Evolutionary conservation across 257 asterid species (phyloP).

Genomic region (Solanum chmielewskii): DNA sequence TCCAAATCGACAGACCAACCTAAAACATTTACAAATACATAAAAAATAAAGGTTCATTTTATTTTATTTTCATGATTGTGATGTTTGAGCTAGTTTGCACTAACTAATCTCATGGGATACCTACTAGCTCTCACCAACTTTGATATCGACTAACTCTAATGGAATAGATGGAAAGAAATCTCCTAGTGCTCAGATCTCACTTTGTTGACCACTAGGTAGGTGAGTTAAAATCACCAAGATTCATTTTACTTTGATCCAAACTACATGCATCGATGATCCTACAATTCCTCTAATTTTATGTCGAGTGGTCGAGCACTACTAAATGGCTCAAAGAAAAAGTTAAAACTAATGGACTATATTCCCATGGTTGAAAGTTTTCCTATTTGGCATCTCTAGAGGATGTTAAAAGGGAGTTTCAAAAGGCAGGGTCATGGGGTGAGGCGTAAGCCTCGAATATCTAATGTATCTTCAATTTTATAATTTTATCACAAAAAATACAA

Average conservation of each 20-base stretch:
- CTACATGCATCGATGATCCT: not conserved
- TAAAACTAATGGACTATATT: not conserved
- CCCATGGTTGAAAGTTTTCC: not conserved
- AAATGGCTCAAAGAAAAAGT: not conserved
- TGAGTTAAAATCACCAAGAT: not conserved
- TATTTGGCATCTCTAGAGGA: not conserved
- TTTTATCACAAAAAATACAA: too few species aligned
- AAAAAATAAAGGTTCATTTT: not conserved
- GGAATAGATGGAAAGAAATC: not conserved
- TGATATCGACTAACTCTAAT: not conserved
- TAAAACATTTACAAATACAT: not conserved
- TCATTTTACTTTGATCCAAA: not conserved
- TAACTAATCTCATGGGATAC: not conserved
- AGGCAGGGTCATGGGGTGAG: too few species aligned
- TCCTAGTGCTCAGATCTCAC: not conserved
- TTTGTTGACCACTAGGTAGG: not conserved
- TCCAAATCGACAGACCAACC: not conserved
- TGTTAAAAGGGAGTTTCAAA: not conserved
- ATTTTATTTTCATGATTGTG: not conserved
- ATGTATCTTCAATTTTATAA: too few species aligned
- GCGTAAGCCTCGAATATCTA: too few species aligned
- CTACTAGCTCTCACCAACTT: not conserved
- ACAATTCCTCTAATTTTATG: too few species aligned
- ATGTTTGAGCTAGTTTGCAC: not conserved
- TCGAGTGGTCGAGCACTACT: not conserved